Conservation (phyloP, 2,329 filamentous ascomycete species). For the Ophiocordyceps camponoti-rufipedis region DNA sequence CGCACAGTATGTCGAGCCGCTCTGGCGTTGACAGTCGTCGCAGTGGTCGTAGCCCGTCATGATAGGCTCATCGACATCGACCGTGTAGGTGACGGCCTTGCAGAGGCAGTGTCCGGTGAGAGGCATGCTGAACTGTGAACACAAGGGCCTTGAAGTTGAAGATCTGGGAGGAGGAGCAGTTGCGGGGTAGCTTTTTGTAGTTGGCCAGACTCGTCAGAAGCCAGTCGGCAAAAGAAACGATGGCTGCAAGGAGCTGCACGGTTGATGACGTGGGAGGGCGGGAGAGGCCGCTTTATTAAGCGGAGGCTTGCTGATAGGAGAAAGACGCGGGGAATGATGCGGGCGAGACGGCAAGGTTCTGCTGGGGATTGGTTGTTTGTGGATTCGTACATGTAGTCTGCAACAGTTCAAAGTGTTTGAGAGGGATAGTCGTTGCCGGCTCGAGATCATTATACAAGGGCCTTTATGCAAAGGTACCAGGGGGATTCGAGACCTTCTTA, state of each 20-base stretch:
- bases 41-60: constrained; percentile 52
- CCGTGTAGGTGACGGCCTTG: constrained; percentile 52
- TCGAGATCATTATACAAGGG: no score
- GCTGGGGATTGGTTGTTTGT: not conserved
- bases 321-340: no score
- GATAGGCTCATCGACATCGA: constrained; percentile 29
- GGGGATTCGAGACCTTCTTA: no score
- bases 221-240: not conserved
- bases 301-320: not conserved
- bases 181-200: not conserved
- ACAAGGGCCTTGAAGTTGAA: not conserved
- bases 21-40: constrained; percentile 55
- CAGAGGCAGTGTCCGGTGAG: constrained; percentile 54
- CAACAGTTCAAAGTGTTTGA: no score
- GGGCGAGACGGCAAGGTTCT: not conserved
- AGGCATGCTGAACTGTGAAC: constrained; percentile 26
- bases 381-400: no score
- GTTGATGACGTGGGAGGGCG: not conserved
- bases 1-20: constrained; percentile 48
- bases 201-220: no score
- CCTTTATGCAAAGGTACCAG: no score
- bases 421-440: no score
- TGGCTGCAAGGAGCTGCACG: not conserved
- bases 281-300: not conserved
- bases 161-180: not conserved